phyloP scores from a whole-genome alignment of 306 rosid genomes.

The Hylodesmum podocarpum region DNA sequence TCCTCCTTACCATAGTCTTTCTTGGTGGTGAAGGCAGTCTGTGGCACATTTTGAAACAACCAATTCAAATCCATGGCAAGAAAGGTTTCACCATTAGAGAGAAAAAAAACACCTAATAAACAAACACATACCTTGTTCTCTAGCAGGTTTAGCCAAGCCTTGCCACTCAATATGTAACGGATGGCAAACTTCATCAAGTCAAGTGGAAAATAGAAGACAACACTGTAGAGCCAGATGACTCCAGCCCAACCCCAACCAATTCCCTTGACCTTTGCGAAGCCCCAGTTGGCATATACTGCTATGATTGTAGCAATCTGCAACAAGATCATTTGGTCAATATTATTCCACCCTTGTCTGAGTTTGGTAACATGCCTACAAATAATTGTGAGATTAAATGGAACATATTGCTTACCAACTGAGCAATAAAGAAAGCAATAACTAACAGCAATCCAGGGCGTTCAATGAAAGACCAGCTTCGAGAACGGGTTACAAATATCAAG shows the following conservation, averaged over 20 bases:
- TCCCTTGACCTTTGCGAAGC: slow-evolving; percentile 78
- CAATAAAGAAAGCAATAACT: slow-evolving; percentile 58
- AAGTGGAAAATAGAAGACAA: slow-evolving; percentile 80
- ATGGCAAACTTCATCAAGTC: slow-evolving; percentile 72
- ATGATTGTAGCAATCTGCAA: slow-evolving; percentile 79
- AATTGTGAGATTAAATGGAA: neutral
- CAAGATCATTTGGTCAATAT: slow-evolving; percentile 28
- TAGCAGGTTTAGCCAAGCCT: slow-evolving; percentile 82
- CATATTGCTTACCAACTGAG: slow-evolving; percentile 70
- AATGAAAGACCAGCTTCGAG: slow-evolving; percentile 82
- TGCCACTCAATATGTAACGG: slow-evolving; percentile 91
- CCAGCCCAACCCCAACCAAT: slow-evolving; percentile 99
- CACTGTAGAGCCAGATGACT: slow-evolving; percentile 90
- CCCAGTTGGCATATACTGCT: slow-evolving; percentile 90
- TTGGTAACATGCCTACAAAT: neutral
- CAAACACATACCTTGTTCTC: slow-evolving; percentile 69
- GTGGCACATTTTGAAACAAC: slow-evolving; percentile 25
- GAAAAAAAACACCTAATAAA: neutral
- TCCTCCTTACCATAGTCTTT: slow-evolving; percentile 90
- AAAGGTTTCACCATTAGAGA: neutral
- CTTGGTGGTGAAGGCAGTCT: slow-evolving; percentile 99
- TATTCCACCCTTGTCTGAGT: neutral
- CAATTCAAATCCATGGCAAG: slow-evolving; percentile 7
- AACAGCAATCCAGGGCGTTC: slow-evolving; percentile 85
- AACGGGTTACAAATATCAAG: slow-evolving; percentile 85